These are phyloP conservation scores for Tuctoria greenei DNA, from an alignment of 176 grass and related monocot genomes.

Conservation along the genomic window DNA sequence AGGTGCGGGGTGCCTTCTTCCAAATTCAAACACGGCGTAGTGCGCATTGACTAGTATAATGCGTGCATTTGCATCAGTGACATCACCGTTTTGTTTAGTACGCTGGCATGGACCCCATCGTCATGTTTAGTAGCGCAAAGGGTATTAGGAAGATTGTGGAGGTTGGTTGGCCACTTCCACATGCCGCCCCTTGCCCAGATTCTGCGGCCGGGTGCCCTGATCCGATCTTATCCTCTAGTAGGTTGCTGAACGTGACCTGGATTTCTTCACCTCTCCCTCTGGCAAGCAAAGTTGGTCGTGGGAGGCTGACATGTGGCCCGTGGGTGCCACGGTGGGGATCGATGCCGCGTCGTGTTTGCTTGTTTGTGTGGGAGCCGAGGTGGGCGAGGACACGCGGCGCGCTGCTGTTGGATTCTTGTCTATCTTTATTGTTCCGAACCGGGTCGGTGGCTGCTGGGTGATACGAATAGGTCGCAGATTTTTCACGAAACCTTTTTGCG, in stretches of 20 bases:
- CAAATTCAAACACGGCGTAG: slow-evolving; percentile 33
- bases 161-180: slow-evolving; percentile 51
- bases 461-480: neutral
- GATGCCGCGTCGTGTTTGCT: slow-evolving; percentile 20
- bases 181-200: slow-evolving; percentile 46
- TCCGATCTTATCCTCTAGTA: slow-evolving; percentile 45
- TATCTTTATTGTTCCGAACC: neutral
- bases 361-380: neutral
- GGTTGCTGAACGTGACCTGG: slow-evolving; percentile 29
- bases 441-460: slow-evolving; percentile 22
- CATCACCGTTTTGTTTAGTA: slow-evolving; percentile 31
- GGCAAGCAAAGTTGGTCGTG: slow-evolving; percentile 1
- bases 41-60: slow-evolving; percentile 44
- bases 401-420: neutral
- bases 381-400: slow-evolving; percentile 30
- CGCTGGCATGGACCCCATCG: slow-evolving; percentile 25
- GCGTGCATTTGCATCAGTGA: slow-evolving; percentile 10
- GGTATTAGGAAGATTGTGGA: neutral
- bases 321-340: neutral
- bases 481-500: slow-evolving; percentile 2
- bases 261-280: slow-evolving; percentile 21
- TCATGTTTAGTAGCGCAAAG: neutral
- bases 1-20: slow-evolving; percentile 25
- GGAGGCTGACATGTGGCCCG: slow-evolving; percentile 18
- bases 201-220: slow-evolving; percentile 41